Conservation (phyloP, 176 grass and related monocot genomes). For the Alopecurus myosuroides region DNA sequence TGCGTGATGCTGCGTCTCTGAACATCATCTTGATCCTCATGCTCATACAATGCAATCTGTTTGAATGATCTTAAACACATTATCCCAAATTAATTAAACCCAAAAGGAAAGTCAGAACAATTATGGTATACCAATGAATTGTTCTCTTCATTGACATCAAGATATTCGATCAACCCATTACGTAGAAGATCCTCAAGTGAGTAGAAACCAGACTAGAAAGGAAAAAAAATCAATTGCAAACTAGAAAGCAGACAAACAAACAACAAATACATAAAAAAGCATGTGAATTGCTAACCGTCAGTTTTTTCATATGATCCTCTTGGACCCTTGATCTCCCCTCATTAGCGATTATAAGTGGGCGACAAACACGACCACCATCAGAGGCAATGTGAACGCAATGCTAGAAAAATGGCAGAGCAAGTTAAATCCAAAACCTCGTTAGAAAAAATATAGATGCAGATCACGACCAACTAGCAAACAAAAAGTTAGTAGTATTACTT, state of each 20-base stretch:
- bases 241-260: conserved; percentile 9
- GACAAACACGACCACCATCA: conserved; percentile 91
- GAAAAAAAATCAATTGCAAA: neutral
- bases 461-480: neutral
- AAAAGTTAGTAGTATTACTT: neutral
- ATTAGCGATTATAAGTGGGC: conserved; percentile 93
- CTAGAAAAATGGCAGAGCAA: conserved; percentile 25
- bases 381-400: conserved; percentile 82
- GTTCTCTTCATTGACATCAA: conserved; percentile 98
- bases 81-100: conserved; percentile 5
- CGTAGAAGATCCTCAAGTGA: conserved; percentile 82
- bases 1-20: conserved; percentile 68
- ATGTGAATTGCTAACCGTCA: conserved; percentile 50
- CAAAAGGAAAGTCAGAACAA: neutral
- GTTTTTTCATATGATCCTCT: conserved; percentile 78
- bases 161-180: conserved; percentile 88
- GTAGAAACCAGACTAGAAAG: conserved; percentile 58
- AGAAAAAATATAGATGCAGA: neutral
- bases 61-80: conserved; percentile 16
- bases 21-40: conserved; percentile 67
- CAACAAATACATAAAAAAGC: conserved; percentile 18
- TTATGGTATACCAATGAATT: conserved; percentile 66
- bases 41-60: conserved; percentile 90
- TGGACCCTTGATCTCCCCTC: conserved; percentile 71
- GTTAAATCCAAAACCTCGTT: conserved; percentile 17